phyloP scores from a whole-genome alignment of 495 filamentous ascomycete genomes.

The Neurospora sp. region DNA sequence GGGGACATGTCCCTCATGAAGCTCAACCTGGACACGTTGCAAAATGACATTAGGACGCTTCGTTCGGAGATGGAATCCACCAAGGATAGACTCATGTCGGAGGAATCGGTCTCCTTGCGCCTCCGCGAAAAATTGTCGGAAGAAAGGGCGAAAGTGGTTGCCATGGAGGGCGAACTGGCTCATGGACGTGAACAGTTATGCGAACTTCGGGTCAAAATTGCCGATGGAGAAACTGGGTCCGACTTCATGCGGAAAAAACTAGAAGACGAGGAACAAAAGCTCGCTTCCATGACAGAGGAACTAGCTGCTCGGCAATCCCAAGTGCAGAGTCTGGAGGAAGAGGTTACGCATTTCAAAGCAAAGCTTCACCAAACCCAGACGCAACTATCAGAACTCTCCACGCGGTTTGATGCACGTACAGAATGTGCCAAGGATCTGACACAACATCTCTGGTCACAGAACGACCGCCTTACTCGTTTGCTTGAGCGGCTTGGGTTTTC shows the following conservation, averaged over 20 bases:
- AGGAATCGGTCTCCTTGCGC: slow-evolving; percentile 30
- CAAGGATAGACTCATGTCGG: slow-evolving; percentile 39
- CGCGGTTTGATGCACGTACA: slow-evolving; percentile 53
- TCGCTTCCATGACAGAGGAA: slow-evolving; percentile 50
- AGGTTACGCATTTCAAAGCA: slow-evolving; percentile 49
- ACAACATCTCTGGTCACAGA: slow-evolving; percentile 64
- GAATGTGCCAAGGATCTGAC: slow-evolving; percentile 69
- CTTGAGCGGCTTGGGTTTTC: slow-evolving; percentile 80
- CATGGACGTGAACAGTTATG: slow-evolving; percentile 56
- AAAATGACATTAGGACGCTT: slow-evolving; percentile 22
- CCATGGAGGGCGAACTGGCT: slow-evolving; percentile 53
- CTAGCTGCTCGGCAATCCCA: slow-evolving; percentile 56
- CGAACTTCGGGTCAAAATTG: slow-evolving; percentile 55
- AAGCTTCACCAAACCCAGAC: slow-evolving; percentile 42
- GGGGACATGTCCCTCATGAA: slow-evolving; percentile 33
- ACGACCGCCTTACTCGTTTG: slow-evolving; percentile 63
- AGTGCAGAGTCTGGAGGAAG: slow-evolving; percentile 55
- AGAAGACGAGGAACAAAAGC: slow-evolving; percentile 56
- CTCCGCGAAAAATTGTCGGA: slow-evolving; percentile 43
- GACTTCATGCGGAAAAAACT: slow-evolving; percentile 63
- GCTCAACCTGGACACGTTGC: slow-evolving; percentile 34
- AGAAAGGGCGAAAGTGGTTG: slow-evolving; percentile 46
- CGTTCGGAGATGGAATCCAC: slow-evolving; percentile 29
- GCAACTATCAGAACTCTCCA: slow-evolving; percentile 37
- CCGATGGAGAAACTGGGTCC: slow-evolving; percentile 69